Base-by-base conservation (phyloP, 2,329 filamentous ascomycete genomes). In the Pseudocercospora pini-densiflorae region DNA sequence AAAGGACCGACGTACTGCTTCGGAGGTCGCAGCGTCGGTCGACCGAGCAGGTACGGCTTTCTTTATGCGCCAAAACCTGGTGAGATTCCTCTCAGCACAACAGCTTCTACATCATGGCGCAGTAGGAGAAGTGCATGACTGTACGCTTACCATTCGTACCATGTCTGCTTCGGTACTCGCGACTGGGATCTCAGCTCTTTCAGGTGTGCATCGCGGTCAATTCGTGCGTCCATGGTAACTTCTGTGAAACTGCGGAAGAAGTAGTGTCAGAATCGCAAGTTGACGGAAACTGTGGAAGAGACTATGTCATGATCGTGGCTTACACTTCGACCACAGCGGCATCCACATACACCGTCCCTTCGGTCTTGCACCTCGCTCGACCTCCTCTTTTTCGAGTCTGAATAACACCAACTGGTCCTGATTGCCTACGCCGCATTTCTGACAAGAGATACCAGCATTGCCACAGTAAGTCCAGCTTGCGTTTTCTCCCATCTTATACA, bases 11-110 rank as follows among this genome's bases (percentile, higher is more conserved):
- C 69, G 70, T 5, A 77, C 58, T 12, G 67, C 63, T n/a, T 73
- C 71, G 54, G 73, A 68, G 24, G 70, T 73, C 7, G 69, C 69
- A 53, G 73, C 73, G 31, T 76, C 75, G 27, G 66, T 72, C 1
- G 74, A 49, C 5, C 68, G 66, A 36, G 71, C 59, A 8, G 66
- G 68, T 21, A 63, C 63, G 29, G 59, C 23, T 54, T 68, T 68
- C 51, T 68, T 68, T 59, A 68, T 68, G 45, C 62, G 54, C 61
- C 59, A 62, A 33, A 62, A 62, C 49, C 55, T 58, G 55, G 16
- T 43, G 45, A 27, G 27, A 21, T 16, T 5, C 27, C 33, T 21
- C 31, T 49, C 40, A 21, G 49, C 43, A 40, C 33, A 40, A 53
- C 49, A 65, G 47, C 47, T 51, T 27, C 8, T 40, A 16, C 5